Percentiles rank a stretch among this genome's conserved stretches.
Conservation (phyloP, 2,329 filamentous ascomycete genomes). For the Ascocoryne sarcoides region DNA sequence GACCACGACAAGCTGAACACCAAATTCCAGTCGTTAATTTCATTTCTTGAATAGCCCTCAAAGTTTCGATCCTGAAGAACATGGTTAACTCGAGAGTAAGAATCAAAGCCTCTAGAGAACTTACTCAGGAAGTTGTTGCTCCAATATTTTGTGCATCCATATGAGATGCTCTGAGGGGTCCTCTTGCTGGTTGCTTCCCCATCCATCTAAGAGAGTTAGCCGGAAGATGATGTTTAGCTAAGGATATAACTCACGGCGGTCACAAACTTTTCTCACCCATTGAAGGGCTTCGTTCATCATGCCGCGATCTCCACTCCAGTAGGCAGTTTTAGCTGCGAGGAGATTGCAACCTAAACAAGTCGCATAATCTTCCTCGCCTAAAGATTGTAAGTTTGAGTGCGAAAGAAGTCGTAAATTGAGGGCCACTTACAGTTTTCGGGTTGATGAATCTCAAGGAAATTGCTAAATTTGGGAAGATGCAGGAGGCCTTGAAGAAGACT, state of each 20-base stretch:
- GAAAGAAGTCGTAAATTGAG: too few species aligned
- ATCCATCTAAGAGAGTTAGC: not conserved
- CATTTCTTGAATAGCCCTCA: too few species aligned
- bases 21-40: too few species aligned
- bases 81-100: too few species aligned
- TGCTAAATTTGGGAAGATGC: constrained; percentile 27
- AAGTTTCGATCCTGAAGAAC: too few species aligned
- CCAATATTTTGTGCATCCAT: constrained; percentile 21
- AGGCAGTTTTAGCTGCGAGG: constrained; percentile 6
- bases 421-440: constrained; percentile 21
- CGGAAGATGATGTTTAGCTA: not conserved
- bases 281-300: constrained; percentile 6
- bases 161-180: constrained; percentile 26
- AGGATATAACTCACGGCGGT: constrained; percentile 3
- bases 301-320: constrained; percentile 11
- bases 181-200: constrained; percentile 17
- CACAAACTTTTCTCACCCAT: not conserved
- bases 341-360: constrained; percentile 15
- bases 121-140: constrained; percentile 23
- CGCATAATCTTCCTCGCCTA: too few species aligned
- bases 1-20: too few species aligned
- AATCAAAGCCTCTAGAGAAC: too few species aligned
- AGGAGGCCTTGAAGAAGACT: constrained; percentile 28
- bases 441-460: constrained; percentile 24
- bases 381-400: too few species aligned